A percentile compares a stretch with the other conserved stretches of the same genome.
Evolutionary conservation across 192 early-diverging fungal genomes (phyloP).

Genomic region (Backusella parvicylindrica): DNA sequence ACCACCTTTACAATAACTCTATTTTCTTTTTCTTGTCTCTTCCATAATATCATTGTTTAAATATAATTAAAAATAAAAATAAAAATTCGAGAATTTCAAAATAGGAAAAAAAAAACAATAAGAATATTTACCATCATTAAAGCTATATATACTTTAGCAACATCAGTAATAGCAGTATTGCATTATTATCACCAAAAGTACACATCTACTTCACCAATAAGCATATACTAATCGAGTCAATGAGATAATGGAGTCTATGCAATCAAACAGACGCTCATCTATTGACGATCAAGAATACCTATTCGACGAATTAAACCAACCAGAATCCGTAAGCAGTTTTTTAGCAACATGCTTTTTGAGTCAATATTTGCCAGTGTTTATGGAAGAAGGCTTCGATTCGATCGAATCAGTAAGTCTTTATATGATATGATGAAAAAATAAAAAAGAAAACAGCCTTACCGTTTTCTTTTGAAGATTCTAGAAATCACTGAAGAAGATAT

Average conservation of each 20-base stretch:
- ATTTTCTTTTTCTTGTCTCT: background rate
- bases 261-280: background rate
- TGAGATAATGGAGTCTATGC: background rate
- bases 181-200: background rate
- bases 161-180: background rate
- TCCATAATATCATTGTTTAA: background rate
- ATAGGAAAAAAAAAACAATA: background rate
- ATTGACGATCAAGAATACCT: background rate
- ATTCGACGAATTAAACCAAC: background rate
- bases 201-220: background rate
- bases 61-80: background rate
- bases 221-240: background rate
- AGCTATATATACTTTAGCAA: background rate
- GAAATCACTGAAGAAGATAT: constrained; percentile 32
- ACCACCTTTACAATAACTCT: background rate
- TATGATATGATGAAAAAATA: background rate
- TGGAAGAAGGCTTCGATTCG: constrained; percentile 20
- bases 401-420: constrained; percentile 10
- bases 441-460: background rate
- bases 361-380: constrained; percentile 12
- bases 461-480: constrained; percentile 12
- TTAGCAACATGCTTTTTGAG: background rate
- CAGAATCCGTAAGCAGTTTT: constrained; percentile 3
- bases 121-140: background rate
- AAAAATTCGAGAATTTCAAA: background rate